These are phyloP conservation scores for Fusarium illudens DNA, from an alignment of 2,329 filamentous ascomycete genomes.

Conservation along the genomic window DNA sequence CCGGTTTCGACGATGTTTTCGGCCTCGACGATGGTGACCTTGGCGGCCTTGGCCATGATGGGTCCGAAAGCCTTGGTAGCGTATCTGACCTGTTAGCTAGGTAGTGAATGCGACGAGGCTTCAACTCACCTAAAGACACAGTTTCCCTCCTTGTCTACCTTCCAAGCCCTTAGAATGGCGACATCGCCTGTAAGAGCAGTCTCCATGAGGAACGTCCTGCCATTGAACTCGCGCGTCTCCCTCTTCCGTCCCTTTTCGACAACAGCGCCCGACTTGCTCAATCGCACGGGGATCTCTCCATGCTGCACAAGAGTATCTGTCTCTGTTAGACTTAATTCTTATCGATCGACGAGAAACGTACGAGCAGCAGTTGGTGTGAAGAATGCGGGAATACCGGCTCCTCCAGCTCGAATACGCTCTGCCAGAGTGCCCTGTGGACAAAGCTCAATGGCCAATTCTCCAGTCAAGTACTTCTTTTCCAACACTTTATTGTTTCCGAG, in stretches of 20 bases:
- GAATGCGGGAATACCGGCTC: slow-evolving; percentile 81
- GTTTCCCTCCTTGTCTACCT: slow-evolving; percentile 79
- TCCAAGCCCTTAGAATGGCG: slow-evolving; percentile 79
- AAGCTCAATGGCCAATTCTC: slow-evolving; percentile 78
- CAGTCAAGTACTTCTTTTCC: slow-evolving; percentile 77
- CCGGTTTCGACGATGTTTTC: slow-evolving; percentile 83
- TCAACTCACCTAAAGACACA: slow-evolving; percentile 72
- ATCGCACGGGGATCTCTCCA: slow-evolving; percentile 71
- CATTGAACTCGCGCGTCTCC: slow-evolving; percentile 77
- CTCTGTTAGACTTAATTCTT: slow-evolving; percentile 13
- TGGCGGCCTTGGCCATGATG: slow-evolving; percentile 83
- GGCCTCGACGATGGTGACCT: slow-evolving; percentile 81
- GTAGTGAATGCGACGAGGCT: not conserved
- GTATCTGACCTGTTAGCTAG: slow-evolving; percentile 54
- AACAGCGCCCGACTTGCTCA: slow-evolving; percentile 66
- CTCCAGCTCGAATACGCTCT: slow-evolving; percentile 75
- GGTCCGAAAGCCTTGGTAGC: slow-evolving; percentile 79
- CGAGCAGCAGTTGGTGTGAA: slow-evolving; percentile 78
- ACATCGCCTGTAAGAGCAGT: slow-evolving; percentile 79
- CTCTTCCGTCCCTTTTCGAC: slow-evolving; percentile 71
- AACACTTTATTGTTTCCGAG: slow-evolving; percentile 80
- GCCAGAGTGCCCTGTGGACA: slow-evolving; percentile 80
- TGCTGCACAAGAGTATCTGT: slow-evolving; percentile 71
- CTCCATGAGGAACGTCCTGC: slow-evolving; percentile 79
- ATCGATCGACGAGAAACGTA: slow-evolving; percentile 47